Evolutionary conservation across 768 basidiomycete genomes (phyloP).

Genomic region (Boletus edulis): DNA sequence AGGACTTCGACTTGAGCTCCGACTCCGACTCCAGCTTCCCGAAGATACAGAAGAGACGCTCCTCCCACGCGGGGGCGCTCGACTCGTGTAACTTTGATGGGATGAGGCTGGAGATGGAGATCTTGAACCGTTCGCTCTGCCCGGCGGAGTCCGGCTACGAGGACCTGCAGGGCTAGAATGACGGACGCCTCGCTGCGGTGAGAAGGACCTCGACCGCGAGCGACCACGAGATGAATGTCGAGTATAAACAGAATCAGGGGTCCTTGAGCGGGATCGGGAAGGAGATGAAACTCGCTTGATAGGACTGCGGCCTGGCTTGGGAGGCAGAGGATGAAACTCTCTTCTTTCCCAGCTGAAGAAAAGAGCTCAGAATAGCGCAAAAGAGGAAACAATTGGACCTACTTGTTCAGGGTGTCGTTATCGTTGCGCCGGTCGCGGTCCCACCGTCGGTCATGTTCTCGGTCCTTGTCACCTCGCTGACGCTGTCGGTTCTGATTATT

Average conservation of each 20-base stretch:
- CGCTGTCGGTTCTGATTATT: slow-evolving; percentile 34
- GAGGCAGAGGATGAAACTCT: slow-evolving; percentile 44
- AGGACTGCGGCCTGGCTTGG: slow-evolving; percentile 35
- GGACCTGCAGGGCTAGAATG: slow-evolving; percentile 47
- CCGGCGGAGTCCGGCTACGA: slow-evolving; percentile 50
- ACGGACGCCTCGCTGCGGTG: slow-evolving; percentile 56
- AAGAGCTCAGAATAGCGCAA: slow-evolving; percentile 5
- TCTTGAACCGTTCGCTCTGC: slow-evolving; percentile 35
- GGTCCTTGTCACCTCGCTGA: slow-evolving; percentile 28
- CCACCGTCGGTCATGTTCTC: slow-evolving; percentile 26
- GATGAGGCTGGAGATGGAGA: slow-evolving; percentile 51
- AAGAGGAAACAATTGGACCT: slow-evolving; percentile 26
- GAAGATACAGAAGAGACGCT: slow-evolving; percentile 57
- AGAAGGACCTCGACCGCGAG: slow-evolving; percentile 58
- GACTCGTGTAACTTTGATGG: slow-evolving; percentile 36
- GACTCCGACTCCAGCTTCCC: slow-evolving; percentile 54
- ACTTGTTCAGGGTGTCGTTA: slow-evolving; percentile 77
- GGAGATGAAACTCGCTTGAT: slow-evolving; percentile 43
- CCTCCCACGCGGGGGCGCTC: slow-evolving; percentile 36
- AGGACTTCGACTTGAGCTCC: slow-evolving; percentile 52
- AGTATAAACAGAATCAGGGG: slow-evolving; percentile 64
- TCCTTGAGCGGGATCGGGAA: slow-evolving; percentile 52
- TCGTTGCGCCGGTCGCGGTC: slow-evolving; percentile 49
- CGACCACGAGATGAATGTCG: slow-evolving; percentile 62
- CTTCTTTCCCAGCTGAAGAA: slow-evolving; percentile 63